These are phyloP conservation scores for Penicillium sp. DNA, from an alignment of 2,329 filamentous ascomycete species.

Conservation along the genomic window DNA sequence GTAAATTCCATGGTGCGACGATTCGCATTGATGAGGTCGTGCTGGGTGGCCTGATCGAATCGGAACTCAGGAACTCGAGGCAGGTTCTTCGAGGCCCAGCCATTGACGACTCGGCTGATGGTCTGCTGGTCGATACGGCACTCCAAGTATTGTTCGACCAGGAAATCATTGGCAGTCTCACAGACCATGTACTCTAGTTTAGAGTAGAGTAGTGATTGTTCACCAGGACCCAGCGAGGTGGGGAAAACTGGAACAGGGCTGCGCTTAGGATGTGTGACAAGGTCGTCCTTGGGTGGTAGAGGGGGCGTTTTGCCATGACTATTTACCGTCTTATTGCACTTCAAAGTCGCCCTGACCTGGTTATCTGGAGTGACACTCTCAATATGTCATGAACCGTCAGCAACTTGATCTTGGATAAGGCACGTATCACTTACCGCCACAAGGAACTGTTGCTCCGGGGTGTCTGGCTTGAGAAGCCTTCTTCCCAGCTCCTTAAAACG, in stretches of 20 bases:
- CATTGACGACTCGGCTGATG: slow-evolving; percentile 37
- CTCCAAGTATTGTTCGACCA: slow-evolving; percentile 42
- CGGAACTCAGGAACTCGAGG: slow-evolving; percentile 52
- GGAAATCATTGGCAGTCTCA: slow-evolving; percentile 45
- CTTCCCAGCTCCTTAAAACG: not conserved
- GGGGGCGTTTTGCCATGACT: not conserved
- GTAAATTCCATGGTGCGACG: slow-evolving; percentile 47
- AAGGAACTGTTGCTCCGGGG: not conserved
- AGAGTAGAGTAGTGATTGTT: slow-evolving; percentile 45
- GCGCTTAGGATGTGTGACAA: slow-evolving; percentile 15
- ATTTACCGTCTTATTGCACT: not conserved
- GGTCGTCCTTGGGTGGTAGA: not conserved
- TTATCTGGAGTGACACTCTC: not conserved
- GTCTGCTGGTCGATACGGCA: slow-evolving; percentile 41
- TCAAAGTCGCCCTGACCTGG: not conserved
- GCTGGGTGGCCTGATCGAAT: slow-evolving; percentile 53
- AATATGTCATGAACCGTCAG: not conserved
- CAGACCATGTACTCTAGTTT: slow-evolving; percentile 49
- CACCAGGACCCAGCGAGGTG: slow-evolving; percentile 37
- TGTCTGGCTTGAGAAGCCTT: not conserved
- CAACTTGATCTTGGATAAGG: not conserved
- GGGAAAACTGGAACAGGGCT: not conserved
- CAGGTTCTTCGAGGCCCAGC: slow-evolving; percentile 48
- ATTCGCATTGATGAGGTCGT: slow-evolving; percentile 48
- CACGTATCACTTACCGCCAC: not conserved